A percentile compares a stretch with the other conserved stretches of the same genome.
Conservation (phyloP, 257 asterid genomes). For the Schizonepeta tenuifolia region DNA sequence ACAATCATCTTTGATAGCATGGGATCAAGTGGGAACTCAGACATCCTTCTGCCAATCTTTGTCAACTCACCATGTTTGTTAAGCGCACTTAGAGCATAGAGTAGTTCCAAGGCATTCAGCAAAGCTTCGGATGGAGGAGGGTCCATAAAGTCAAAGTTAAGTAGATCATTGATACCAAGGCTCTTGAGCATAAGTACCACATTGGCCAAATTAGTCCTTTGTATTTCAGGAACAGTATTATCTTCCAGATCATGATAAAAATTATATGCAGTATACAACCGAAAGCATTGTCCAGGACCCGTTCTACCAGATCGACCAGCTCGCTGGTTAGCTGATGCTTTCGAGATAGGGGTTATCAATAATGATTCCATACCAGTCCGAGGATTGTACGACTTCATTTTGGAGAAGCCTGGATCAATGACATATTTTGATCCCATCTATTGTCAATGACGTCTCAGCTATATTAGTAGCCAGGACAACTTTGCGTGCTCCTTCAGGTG, state of each 20-base stretch:
- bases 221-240: slow-evolving; percentile 92
- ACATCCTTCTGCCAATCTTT: slow-evolving; percentile 92
- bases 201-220: slow-evolving; percentile 88
- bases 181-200: slow-evolving; percentile 93
- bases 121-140: slow-evolving; percentile 98
- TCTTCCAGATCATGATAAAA: slow-evolving; percentile 81
- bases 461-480: slow-evolving; percentile 72
- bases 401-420: slow-evolving; percentile 93
- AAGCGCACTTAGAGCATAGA: slow-evolving; percentile 89
- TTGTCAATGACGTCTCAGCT: slow-evolving; percentile 92
- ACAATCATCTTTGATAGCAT: slow-evolving; percentile 96
- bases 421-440: slow-evolving; percentile 95
- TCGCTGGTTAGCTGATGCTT: slow-evolving; percentile 95
- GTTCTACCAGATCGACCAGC: slow-evolving; percentile 99
- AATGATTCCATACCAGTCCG: slow-evolving; percentile 93
- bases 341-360: slow-evolving; percentile 79
- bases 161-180: slow-evolving; percentile 86
- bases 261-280: slow-evolving; percentile 79
- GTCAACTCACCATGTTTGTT: slow-evolving; percentile 86
- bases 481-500: slow-evolving; percentile 79
- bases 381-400: slow-evolving; percentile 93
- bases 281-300: slow-evolving; percentile 94
- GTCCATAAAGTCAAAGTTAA: slow-evolving; percentile 96
- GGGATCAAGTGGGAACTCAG: slow-evolving; percentile 95
- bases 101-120: slow-evolving; percentile 83